Evolutionary conservation across 2,329 filamentous ascomycete genomes (phyloP).

Genomic region (Colletotrichum gloeosporioides): DNA sequence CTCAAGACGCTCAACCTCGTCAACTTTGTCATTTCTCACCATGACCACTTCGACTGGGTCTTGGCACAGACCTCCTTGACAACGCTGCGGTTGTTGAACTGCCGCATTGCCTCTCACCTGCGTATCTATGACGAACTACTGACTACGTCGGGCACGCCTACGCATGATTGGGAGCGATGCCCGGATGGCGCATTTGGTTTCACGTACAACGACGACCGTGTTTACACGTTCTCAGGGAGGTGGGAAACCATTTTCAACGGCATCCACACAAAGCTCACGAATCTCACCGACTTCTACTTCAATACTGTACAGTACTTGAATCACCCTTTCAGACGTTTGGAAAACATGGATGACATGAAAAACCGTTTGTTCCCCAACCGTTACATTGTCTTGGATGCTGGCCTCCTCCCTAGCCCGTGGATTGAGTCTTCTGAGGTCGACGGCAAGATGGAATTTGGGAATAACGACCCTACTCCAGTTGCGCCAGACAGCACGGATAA

Average conservation of each 20-base stretch:
- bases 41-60: conserved; percentile 31
- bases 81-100: conserved; percentile 10
- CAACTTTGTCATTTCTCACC: conserved; percentile 14
- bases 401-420: not conserved
- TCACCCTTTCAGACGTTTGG: not conserved
- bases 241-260: conserved; percentile 28
- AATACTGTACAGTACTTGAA: not conserved
- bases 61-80: conserved; percentile 14
- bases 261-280: conserved; percentile 16
- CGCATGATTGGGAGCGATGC: conserved; percentile 19
- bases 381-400: not conserved
- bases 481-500: not conserved
- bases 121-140: not conserved
- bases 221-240: conserved; percentile 15
- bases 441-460: not conserved
- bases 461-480: not conserved
- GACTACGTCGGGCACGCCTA: not conserved
- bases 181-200: not conserved
- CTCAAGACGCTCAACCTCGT: conserved; percentile 24
- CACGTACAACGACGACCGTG: not conserved
- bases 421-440: not conserved
- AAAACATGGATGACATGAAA: not conserved
- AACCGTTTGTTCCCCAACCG: not conserved
- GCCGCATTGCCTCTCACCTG: conserved; percentile 19
- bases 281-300: conserved; percentile 23